These are phyloP conservation scores for Dichotomopilus funicola DNA, from an alignment of 2,329 filamentous ascomycete species.

Conservation along the genomic window DNA sequence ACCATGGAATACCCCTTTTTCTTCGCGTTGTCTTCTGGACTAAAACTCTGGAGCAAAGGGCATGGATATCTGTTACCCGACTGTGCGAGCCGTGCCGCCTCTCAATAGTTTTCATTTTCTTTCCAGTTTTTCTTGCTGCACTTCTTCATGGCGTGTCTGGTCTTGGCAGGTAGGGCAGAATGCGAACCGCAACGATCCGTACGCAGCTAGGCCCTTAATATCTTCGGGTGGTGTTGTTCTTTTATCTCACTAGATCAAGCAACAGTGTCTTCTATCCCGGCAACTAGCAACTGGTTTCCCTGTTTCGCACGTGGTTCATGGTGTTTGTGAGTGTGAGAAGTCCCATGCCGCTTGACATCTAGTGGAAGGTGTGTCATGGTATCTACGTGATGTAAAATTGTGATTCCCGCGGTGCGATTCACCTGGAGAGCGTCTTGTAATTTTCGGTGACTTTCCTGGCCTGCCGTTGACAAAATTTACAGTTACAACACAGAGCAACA, in stretches of 20 bases:
- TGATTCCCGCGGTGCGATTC: no score
- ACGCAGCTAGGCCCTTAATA: not conserved
- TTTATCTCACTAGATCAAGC: constrained; percentile 4
- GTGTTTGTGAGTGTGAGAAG: not conserved
- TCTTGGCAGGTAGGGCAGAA: not conserved
- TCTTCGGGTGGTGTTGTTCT: constrained; percentile 2
- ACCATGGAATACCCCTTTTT: constrained; percentile 21
- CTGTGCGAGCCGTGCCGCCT: not conserved
- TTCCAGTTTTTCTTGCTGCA: not conserved
- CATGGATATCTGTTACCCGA: constrained; percentile 1
- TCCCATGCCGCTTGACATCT: not conserved
- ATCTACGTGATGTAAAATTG: no score
- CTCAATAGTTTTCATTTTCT: not conserved
- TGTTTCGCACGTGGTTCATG: not conserved
- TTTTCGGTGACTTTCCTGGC: no score
- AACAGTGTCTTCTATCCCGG: constrained; percentile 4
- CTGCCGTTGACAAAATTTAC: no score
- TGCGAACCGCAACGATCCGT: not conserved
- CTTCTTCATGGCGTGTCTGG: not conserved
- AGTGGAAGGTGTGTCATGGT: no score
- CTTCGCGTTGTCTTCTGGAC: constrained; percentile 14
- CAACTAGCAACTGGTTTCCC: not conserved
- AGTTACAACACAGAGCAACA: no score
- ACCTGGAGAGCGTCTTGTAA: no score
- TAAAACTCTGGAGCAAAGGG: constrained; percentile 7